A percentile compares a stretch with the other conserved stretches of the same genome.
phyloP scores from a whole-genome alignment of 1,284 basidiomycete species.

The Puccinia sorghi region DNA sequence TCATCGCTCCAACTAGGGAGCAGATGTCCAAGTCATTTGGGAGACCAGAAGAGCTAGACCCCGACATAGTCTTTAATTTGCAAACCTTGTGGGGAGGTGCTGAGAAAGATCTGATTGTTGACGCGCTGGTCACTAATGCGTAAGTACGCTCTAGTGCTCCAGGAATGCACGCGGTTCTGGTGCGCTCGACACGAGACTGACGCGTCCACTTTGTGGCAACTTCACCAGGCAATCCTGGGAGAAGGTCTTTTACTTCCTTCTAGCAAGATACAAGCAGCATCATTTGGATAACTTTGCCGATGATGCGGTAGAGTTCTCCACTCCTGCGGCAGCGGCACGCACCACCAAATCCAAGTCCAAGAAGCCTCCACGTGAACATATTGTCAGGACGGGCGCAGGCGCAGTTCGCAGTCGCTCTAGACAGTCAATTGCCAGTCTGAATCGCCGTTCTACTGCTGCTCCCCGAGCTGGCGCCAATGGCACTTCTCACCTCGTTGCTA shows the following conservation, averaged over 20 bases:
- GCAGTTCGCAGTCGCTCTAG: slow-evolving; percentile 46
- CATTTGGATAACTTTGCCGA: slow-evolving; percentile 69
- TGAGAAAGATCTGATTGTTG: slow-evolving; percentile 70
- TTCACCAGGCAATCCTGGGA: slow-evolving; percentile 74
- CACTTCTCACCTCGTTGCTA: slow-evolving; percentile 29
- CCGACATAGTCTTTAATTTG: slow-evolving; percentile 85
- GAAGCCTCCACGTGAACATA: slow-evolving; percentile 40
- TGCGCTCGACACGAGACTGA: neutral
- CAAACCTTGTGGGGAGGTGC: slow-evolving; percentile 83
- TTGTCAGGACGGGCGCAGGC: slow-evolving; percentile 30
- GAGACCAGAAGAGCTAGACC: slow-evolving; percentile 70
- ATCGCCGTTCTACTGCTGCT: slow-evolving; percentile 2
- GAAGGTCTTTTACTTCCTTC: slow-evolving; percentile 84
- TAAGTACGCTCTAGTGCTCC: neutral
- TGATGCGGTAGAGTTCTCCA: slow-evolving; percentile 61
- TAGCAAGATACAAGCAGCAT: slow-evolving; percentile 74
- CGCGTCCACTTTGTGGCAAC: slow-evolving; percentile 60
- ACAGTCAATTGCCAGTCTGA: slow-evolving; percentile 43
- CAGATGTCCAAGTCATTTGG: slow-evolving; percentile 70
- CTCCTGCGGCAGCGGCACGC: neutral
- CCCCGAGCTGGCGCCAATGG: slow-evolving; percentile 13
- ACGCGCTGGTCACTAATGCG: slow-evolving; percentile 62
- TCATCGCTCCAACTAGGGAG: slow-evolving; percentile 64
- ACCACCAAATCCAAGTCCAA: slow-evolving; percentile 23
- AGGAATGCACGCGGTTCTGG: neutral